phyloP scores from a whole-genome alignment of 2,329 filamentous ascomycete species.

The Apiospora aurea region DNA sequence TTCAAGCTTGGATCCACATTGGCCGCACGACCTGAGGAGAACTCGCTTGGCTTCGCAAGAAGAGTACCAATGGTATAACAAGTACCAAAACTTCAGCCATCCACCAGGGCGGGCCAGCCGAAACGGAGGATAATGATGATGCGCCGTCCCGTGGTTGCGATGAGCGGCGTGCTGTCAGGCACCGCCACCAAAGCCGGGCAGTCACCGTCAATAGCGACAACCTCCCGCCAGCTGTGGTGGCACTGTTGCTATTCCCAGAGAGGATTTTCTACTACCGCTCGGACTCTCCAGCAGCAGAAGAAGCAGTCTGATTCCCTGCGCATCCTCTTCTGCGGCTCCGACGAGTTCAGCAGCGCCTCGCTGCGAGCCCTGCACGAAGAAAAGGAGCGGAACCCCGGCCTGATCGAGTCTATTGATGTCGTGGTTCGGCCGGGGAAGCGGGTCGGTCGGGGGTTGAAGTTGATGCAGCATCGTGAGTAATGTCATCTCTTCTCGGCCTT shows the following conservation, averaged over 20 bases:
- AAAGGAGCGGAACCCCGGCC: slow-evolving; percentile 54
- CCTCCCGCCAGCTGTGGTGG: background rate
- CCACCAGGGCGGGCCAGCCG: background rate
- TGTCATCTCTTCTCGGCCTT: background rate
- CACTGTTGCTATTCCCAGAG: background rate
- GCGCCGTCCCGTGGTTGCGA: background rate
- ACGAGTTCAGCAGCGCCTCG: slow-evolving; percentile 84
- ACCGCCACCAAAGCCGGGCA: background rate
- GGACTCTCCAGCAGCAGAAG: background rate
- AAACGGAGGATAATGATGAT: background rate
- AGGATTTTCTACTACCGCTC: background rate
- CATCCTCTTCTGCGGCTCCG: slow-evolving; percentile 94
- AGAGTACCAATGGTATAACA: background rate
- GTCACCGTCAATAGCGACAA: background rate
- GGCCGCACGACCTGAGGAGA: too few relatives aligned
- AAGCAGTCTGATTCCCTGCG: slow-evolving; percentile 66
- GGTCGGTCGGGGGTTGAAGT: slow-evolving; percentile 77
- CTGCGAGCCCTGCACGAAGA: slow-evolving; percentile 73
- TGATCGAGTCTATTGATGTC: slow-evolving; percentile 83
- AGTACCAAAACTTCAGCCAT: background rate
- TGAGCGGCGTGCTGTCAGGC: background rate
- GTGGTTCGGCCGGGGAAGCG: slow-evolving; percentile 81
- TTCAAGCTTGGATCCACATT: slow-evolving; percentile 3
- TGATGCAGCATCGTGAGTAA: slow-evolving; percentile 66
- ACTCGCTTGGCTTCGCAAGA: too few relatives aligned